Conservation (phyloP, 163 green algal genomes). For the Prototheca cutis region DNA sequence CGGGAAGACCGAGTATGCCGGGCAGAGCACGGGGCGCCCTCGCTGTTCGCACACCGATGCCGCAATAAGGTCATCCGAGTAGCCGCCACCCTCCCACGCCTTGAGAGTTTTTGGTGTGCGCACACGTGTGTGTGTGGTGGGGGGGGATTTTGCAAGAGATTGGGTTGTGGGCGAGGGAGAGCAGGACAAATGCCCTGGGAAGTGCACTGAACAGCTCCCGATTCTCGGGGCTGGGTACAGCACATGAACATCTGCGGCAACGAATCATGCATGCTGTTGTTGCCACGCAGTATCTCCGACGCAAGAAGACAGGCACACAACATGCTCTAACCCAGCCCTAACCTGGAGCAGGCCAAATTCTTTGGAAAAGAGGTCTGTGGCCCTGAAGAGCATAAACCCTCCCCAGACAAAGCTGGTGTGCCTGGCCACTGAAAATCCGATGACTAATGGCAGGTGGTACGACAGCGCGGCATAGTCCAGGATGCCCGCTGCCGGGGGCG, state of each 20-base stretch:
- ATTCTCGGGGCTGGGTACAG: no score
- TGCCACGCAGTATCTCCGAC: no score
- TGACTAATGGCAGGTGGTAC: conserved; percentile 81
- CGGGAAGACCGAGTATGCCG: conserved; percentile 61
- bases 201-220: no score
- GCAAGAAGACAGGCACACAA: no score
- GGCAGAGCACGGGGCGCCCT: conserved; percentile 50
- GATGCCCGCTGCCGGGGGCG: conserved; percentile 23
- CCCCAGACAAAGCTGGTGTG: conserved; percentile 74
- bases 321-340: no score
- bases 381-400: conserved; percentile 67
- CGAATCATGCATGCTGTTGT: no score
- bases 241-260: no score
- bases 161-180: neutral
- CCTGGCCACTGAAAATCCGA: conserved; percentile 54
- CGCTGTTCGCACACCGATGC: conserved; percentile 51
- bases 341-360: conserved; percentile 32
- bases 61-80: conserved; percentile 86
- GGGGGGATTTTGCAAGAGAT: no score
- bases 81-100: conserved; percentile 69
- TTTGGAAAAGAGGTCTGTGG: conserved; percentile 26
- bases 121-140: no score
- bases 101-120: neutral
- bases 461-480: conserved; percentile 50
- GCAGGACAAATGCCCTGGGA: no score